Evolutionary conservation across 129 eudicot species (phyloP).

Genomic region (Logfia minima): DNA sequence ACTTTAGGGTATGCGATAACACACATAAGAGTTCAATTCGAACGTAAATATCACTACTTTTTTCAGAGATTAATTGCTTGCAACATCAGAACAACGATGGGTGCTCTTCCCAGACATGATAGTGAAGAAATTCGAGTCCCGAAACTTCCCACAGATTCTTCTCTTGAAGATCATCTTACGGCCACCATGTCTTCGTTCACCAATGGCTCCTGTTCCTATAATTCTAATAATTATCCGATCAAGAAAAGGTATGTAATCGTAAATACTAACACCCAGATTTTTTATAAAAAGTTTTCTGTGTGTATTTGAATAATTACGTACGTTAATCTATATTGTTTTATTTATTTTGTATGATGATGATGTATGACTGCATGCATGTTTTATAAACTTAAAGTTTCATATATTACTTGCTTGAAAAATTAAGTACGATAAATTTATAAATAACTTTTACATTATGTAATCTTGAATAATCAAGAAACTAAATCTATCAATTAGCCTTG

Average conservation of each 20-base stretch:
- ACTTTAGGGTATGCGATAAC: not conserved
- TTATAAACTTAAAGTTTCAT: too few species aligned
- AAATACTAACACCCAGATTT: not conserved
- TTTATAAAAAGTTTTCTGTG: not conserved
- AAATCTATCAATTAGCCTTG: too few species aligned
- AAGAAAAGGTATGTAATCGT: not conserved
- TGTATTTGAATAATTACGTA: too few species aligned
- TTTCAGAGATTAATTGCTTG: not conserved
- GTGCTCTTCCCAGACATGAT: not conserved
- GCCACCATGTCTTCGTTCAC: not conserved
- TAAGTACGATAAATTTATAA: too few species aligned
- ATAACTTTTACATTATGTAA: too few species aligned
- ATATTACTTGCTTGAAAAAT: too few species aligned
- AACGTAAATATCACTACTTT: not conserved
- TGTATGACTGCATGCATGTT: too few species aligned
- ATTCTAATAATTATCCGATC: not conserved
- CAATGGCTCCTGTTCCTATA: not conserved
- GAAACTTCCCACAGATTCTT: too few species aligned
- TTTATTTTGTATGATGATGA: too few species aligned
- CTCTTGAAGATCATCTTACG: not conserved
- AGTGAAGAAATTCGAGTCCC: not conserved
- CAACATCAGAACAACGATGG: not conserved
- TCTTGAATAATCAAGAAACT: too few species aligned
- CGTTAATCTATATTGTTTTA: too few species aligned
- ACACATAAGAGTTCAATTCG: not conserved